Percentiles rank a stretch among this genome's conserved stretches.
These are phyloP conservation scores for Kwoniella sp. DNA, from an alignment of 768 basidiomycete species.

Conservation along the genomic window DNA sequence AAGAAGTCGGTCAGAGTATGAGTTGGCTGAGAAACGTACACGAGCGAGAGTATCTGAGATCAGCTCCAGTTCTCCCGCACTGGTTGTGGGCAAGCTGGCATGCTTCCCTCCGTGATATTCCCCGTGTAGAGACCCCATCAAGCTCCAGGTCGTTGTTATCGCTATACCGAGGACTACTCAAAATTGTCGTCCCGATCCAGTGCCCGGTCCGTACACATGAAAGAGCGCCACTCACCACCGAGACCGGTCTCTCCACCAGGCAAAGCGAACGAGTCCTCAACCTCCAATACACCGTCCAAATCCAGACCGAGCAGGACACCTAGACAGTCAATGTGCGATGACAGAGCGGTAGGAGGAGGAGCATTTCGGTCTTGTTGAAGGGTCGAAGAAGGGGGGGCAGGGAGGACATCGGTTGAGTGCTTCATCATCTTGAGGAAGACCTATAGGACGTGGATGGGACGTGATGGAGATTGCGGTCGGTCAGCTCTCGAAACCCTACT, in stretches of 20 bases:
- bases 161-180: too few relatives aligned
- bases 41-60: neutral
- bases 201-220: too few relatives aligned
- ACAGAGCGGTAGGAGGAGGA: constrained; percentile 44
- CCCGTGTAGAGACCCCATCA: too few relatives aligned
- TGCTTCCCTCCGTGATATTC: too few relatives aligned
- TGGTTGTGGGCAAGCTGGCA: too few relatives aligned
- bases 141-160: too few relatives aligned
- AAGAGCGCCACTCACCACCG: constrained; percentile 39
- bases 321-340: constrained; percentile 61
- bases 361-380: constrained; percentile 46
- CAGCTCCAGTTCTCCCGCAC: neutral
- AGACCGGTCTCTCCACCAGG: constrained; percentile 48
- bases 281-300: constrained; percentile 84
- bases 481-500: constrained; percentile 24
- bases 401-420: constrained; percentile 74
- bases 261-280: constrained; percentile 59
- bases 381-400: constrained; percentile 56
- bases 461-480: neutral
- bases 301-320: constrained; percentile 89
- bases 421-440: constrained; percentile 92
- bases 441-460: constrained; percentile 59
- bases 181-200: too few relatives aligned
- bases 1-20: constrained; percentile 78
- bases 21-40: constrained; percentile 64